A percentile compares a stretch with the other conserved stretches of the same genome.
Evolutionary conservation across 2,329 filamentous ascomycete species (phyloP).

Genomic region (Colletotrichum sp.): DNA sequence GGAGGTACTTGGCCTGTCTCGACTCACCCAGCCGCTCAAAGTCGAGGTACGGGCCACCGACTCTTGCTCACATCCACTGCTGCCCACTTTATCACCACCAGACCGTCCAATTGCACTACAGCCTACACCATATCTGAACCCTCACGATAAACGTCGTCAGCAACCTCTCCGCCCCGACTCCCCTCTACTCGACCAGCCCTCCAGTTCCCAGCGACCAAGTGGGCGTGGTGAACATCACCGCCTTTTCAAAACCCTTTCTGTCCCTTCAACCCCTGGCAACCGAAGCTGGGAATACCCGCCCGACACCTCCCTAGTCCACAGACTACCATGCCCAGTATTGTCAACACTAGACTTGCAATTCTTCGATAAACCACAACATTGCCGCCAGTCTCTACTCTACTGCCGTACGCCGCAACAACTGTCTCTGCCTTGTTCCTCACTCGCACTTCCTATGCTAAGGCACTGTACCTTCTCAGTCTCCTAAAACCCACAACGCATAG

Average conservation of each 20-base stretch:
- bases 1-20: neutral
- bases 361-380: neutral
- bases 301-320: neutral
- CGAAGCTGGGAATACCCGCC: neutral
- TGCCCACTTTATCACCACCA: neutral
- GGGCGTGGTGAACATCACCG: slow-evolving; percentile 8
- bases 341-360: neutral
- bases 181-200: neutral
- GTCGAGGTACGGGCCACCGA: neutral
- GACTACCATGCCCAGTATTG: no score
- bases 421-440: neutral
- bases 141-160: neutral
- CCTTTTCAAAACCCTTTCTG: neutral
- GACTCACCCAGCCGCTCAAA: neutral
- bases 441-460: neutral
- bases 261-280: neutral
- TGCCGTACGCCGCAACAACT: neutral
- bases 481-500: neutral
- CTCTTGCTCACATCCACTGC: neutral
- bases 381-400: neutral
- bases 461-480: neutral
- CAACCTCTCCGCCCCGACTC: neutral
- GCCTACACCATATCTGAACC: neutral
- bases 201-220: neutral
- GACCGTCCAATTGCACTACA: neutral